A percentile compares a stretch with the other conserved stretches of the same genome.
phyloP scores from a whole-genome alignment of 2,329 filamentous ascomycete genomes.

The Piedraia hortae region DNA sequence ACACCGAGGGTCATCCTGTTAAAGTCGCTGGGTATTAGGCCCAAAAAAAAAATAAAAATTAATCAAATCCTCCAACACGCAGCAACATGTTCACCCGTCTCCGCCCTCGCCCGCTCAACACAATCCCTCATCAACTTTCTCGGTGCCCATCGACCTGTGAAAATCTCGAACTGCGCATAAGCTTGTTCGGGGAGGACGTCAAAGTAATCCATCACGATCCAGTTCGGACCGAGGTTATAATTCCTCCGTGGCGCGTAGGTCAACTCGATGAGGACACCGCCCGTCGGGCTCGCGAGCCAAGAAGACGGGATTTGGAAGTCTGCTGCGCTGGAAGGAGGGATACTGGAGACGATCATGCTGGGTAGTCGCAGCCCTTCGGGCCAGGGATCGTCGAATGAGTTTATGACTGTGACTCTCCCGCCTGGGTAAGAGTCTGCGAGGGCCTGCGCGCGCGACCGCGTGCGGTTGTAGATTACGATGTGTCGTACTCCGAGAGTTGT shows the following conservation, averaged over 20 bases:
- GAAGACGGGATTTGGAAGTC: constrained; percentile 40
- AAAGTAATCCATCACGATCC: constrained; percentile 50
- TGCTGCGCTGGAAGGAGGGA: constrained; percentile 42
- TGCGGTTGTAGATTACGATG: constrained; percentile 50
- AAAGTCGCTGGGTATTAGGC: too few species aligned
- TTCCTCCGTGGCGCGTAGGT: constrained; percentile 28
- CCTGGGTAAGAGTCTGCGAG: constrained; percentile 36
- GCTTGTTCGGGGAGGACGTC: constrained; percentile 55
- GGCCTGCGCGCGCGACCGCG: constrained; percentile 34
- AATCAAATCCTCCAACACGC: too few species aligned
- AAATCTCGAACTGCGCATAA: constrained; percentile 57
- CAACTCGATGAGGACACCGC: constrained; percentile 26
- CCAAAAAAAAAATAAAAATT: too few species aligned
- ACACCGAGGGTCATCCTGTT: constrained; percentile 15
- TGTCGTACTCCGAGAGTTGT: constrained; percentile 49
- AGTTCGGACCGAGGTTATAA: constrained; percentile 29
- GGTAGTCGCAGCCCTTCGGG: constrained; percentile 33
- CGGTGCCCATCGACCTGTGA: constrained; percentile 46
- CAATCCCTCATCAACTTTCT: constrained; percentile 42
- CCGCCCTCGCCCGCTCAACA: too few species aligned
- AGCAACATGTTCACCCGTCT: too few species aligned
- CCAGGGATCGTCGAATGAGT: constrained; percentile 33
- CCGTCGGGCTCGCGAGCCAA: constrained; percentile 46
- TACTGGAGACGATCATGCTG: constrained; percentile 50
- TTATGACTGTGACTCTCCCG: constrained; percentile 27